A percentile compares a stretch with the other conserved stretches of the same genome.
phyloP scores from a whole-genome alignment of 129 eudicot species.

The Centrapalus pauciflorus region DNA sequence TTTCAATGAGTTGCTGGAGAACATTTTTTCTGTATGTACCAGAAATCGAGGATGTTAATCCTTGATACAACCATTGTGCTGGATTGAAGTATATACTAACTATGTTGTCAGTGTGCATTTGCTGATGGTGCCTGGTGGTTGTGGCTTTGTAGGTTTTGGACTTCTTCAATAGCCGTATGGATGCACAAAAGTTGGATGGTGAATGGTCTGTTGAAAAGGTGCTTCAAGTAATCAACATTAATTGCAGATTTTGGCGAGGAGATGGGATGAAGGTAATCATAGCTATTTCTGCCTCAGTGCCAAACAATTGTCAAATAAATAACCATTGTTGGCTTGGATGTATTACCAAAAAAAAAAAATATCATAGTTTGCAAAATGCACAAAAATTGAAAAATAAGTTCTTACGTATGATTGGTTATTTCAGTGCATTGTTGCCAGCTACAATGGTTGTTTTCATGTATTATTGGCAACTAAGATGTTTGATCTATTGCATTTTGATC shows the following conservation, averaged over 20 bases:
- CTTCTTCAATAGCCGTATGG: conserved; percentile 88
- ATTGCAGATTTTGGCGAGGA: conserved; percentile 94
- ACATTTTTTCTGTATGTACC: conserved; percentile 75
- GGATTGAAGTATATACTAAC: background rate
- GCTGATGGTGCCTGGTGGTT: conserved; percentile 15
- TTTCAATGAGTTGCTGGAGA: conserved; percentile 89
- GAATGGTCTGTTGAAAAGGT: conserved; percentile 98
- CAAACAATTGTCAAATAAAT: background rate
- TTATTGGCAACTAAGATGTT: background rate
- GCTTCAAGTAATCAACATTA: conserved; percentile 67
- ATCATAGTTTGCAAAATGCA: background rate
- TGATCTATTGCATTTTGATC: background rate
- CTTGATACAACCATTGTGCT: conserved; percentile 5
- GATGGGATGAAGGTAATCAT: conserved; percentile 87
- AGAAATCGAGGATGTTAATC: background rate
- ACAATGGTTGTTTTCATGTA: background rate
- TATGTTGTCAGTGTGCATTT: conserved; percentile 5
- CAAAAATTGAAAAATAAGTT: background rate
- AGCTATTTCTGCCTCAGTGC: background rate
- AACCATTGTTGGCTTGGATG: background rate
- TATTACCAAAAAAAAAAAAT: background rate
- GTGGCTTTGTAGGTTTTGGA: conserved; percentile 57
- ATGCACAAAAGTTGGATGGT: conserved; percentile 68
- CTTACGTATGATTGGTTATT: background rate
- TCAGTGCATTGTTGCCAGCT: background rate